Conservation (phyloP, 768 basidiomycete genomes). For the Strobilomyces dryophilus region DNA sequence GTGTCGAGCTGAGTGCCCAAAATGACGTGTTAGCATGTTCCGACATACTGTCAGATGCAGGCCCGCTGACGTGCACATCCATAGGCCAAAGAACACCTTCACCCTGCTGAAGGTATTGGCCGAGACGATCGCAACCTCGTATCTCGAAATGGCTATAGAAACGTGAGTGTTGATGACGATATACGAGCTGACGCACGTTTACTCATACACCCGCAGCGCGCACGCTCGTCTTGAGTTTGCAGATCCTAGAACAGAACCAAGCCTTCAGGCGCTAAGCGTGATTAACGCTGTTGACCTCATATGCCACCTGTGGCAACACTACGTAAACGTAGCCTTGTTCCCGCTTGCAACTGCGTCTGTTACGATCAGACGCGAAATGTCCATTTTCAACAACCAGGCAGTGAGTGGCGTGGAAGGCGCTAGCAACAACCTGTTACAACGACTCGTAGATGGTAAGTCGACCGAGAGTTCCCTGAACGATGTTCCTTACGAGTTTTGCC, state of each 20-base stretch:
- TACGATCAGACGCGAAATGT: slow-evolving; percentile 88
- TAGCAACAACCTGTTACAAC: slow-evolving; percentile 75
- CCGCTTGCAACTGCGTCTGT: slow-evolving; percentile 84
- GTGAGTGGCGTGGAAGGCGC: slow-evolving; percentile 82
- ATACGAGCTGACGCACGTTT: not conserved
- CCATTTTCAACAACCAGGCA: slow-evolving; percentile 84
- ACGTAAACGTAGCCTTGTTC: slow-evolving; percentile 84
- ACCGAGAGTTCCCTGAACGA: not conserved
- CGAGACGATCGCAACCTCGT: slow-evolving; percentile 77
- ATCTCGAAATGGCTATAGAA: slow-evolving; percentile 89
- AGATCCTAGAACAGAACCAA: slow-evolving; percentile 80
- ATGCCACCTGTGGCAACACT: slow-evolving; percentile 96
- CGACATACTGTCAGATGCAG: not conserved
- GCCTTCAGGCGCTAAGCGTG: slow-evolving; percentile 59
- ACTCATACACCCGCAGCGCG: slow-evolving; percentile 44
- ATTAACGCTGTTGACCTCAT: slow-evolving; percentile 78
- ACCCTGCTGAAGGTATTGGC: slow-evolving; percentile 78
- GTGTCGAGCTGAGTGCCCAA: slow-evolving; percentile 79
- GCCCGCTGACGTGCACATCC: slow-evolving; percentile 4
- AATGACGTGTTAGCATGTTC: slow-evolving; percentile 72
- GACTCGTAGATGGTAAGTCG: slow-evolving; percentile 71
- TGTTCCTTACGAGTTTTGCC: not conserved
- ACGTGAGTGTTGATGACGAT: slow-evolving; percentile 55
- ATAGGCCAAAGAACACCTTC: slow-evolving; percentile 86
- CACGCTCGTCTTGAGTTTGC: slow-evolving; percentile 64